Evolutionary conservation across 805 yeast genomes (phyloP), one percentile per base, ranked within the genome.

Genomic region (Ogataea corticis): DNA sequence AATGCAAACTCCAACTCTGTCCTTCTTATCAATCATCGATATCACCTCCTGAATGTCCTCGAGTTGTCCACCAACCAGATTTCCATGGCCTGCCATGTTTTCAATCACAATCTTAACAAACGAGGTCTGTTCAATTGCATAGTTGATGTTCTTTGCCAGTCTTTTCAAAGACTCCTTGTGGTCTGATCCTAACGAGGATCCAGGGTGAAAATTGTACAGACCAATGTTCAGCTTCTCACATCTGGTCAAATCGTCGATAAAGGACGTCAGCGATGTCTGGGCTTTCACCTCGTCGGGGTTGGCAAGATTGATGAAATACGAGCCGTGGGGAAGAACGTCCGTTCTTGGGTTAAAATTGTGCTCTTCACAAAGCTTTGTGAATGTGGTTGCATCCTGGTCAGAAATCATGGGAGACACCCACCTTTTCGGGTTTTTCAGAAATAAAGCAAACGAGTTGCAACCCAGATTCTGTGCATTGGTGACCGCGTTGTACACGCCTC

Each of bases 11-110:
- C 99, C 98, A n/a, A 94, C 83, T 45, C 99, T 74, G 1, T 68
- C 61, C 64, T 91, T 91, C 59, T 90, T 79, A 1, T 89, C 85
- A n/a, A 94, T 78, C 72, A 80, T 59, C 30, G 79, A 84, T 35
- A 94, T 88, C 13, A 94, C 91, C 17, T 76, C 77, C 23, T 75
- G 71, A 38, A 94, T 71, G 59, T 94, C 98, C 52, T 85, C 80
- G 23, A 92, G 67, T 33, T 77, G 72, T 3, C 92, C 83, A 1
- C 98, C 99, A 33, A 94, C 85, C 49, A 92, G 75, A 50, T 87
- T 85, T 2, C 96, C 97, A 56, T 89, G 95, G 9, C 99, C 99
- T 1, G 99, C 97, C 99, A 94, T 94, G 61, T 92, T 94, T 60
- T 94, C 99, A 48, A 94, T 74, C 11, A 94, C 95, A 35, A 94